Percentiles rank a stretch among this genome's conserved stretches.
Conservation (phyloP, 257 asterid species). For the Ligustrum vulgare region DNA sequence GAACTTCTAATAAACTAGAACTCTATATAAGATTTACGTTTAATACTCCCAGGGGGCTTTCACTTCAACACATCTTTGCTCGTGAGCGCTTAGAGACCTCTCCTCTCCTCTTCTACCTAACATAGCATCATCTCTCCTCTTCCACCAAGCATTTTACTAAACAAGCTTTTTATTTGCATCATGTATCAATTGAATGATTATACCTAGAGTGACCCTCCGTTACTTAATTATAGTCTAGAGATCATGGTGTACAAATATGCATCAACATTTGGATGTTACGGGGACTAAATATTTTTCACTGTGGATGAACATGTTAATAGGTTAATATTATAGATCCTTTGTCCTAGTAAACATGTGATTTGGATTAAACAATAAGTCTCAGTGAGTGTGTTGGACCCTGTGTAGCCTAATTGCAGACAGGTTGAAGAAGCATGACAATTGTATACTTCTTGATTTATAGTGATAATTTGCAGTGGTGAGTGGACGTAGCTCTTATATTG, state of each 20-base stretch:
- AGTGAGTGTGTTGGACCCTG: background rate
- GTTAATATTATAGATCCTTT: background rate
- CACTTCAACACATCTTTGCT: constrained; percentile 8
- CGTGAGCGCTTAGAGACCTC: background rate
- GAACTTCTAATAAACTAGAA: too few relatives aligned
- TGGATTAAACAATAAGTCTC: background rate
- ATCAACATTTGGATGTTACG: constrained; percentile 75
- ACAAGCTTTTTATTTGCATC: background rate
- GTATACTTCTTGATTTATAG: background rate
- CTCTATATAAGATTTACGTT: background rate
- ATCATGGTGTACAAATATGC: constrained; percentile 54
- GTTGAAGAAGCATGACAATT: background rate
- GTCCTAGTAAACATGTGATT: background rate
- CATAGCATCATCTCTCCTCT: too few relatives aligned
- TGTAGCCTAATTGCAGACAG: background rate
- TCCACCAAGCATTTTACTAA: background rate
- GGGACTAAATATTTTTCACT: constrained; percentile 65
- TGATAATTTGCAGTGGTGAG: background rate
- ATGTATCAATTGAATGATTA: constrained; percentile 23
- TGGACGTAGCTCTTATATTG: background rate
- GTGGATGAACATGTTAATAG: constrained; percentile 29
- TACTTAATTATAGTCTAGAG: constrained; percentile 32
- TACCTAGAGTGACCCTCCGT: constrained; percentile 3
- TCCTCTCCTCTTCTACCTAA: too few relatives aligned
- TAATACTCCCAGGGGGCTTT: constrained; percentile 10